Conservation (phyloP, 805 yeast genomes). For the Cyberlindnera maritima region DNA sequence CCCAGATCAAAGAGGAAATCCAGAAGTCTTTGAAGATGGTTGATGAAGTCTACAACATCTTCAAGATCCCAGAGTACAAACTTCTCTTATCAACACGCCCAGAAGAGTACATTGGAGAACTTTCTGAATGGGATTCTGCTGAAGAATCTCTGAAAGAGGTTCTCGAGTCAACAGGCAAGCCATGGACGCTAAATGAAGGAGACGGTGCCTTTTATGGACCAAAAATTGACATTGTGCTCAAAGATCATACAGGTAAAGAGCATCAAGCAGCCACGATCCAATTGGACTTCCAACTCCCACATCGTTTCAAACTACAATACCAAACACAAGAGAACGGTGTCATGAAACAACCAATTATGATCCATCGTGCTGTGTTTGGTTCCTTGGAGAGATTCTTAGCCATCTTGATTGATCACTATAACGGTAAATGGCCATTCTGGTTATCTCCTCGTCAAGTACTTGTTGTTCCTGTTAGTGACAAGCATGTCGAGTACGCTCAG, state of each 20-base stretch:
- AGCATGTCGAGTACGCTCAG: conserved; percentile 56
- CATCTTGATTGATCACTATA: conserved; percentile 80
- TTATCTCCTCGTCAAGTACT: conserved; percentile 87
- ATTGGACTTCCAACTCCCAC: conserved; percentile 91
- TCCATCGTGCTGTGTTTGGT: conserved; percentile 94
- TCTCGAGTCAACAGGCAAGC: conserved; percentile 48
- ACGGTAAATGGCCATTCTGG: conserved; percentile 99
- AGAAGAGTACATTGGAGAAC: conserved; percentile 71
- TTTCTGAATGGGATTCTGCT: conserved; percentile 79
- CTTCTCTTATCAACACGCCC: conserved; percentile 87
- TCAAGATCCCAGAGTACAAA: conserved; percentile 42
- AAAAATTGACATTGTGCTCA: conserved; percentile 81
- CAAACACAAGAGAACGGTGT: conserved; percentile 48
- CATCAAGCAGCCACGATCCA: conserved; percentile 97
- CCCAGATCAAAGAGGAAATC: conserved; percentile 77
- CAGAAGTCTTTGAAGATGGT: conserved; percentile 67
- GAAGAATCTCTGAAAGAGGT: conserved; percentile 64
- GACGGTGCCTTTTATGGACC: conserved; percentile 98
- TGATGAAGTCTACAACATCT: conserved; percentile 69
- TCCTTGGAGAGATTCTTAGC: conserved; percentile 93
- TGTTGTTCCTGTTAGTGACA: conserved; percentile 72
- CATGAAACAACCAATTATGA: conserved; percentile 79
- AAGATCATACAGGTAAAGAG: conserved; percentile 73
- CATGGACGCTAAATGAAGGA: conserved; percentile 79
- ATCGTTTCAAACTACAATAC: conserved; percentile 72